Conservation (phyloP, 371 early-diverging fungal genomes). For the Mycotypha africana region DNA sequence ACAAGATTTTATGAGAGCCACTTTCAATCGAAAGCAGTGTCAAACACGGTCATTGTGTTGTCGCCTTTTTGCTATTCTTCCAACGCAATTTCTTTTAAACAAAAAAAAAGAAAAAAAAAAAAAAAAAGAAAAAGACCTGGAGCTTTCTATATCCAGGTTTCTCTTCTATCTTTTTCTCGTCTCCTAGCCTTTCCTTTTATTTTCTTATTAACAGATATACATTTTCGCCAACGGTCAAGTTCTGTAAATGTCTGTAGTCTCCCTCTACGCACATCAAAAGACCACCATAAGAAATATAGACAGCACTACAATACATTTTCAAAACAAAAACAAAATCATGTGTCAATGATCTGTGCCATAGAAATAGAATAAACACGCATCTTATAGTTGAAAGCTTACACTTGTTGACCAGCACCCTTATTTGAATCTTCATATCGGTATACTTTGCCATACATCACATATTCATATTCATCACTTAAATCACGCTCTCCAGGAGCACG, state of each 20-base stretch:
- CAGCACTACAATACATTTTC: conserved; percentile 41
- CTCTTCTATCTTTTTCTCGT: too few species aligned
- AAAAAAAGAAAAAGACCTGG: too few species aligned
- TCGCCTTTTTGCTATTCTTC: too few species aligned
- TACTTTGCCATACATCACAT: conserved; percentile 96
- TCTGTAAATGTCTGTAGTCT: conserved; percentile 77
- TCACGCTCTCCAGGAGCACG: conserved; percentile 63
- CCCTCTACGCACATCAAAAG: conserved; percentile 89
- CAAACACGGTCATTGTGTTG: too few species aligned
- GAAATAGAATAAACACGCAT: background rate
- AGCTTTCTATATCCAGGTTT: too few species aligned
- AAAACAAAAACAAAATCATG: too few species aligned
- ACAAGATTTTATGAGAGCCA: too few species aligned
- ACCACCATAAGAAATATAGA: conserved; percentile 92
- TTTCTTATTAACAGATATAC: conserved; percentile 87
- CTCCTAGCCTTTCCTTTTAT: too few species aligned
- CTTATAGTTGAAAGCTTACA: conserved; percentile 49
- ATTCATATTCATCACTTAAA: conserved; percentile 93
- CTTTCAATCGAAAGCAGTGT: too few species aligned
- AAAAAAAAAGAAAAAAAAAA: too few species aligned
- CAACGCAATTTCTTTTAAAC: too few species aligned
- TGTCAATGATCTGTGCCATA: too few species aligned
- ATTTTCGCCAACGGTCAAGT: conserved; percentile 80
- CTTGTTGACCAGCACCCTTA: conserved; percentile 48
- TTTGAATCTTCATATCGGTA: conserved; percentile 84